Evolutionary conservation across 2,329 filamentous ascomycete genomes (phyloP).

Genomic region (Penicillium concentricum): DNA sequence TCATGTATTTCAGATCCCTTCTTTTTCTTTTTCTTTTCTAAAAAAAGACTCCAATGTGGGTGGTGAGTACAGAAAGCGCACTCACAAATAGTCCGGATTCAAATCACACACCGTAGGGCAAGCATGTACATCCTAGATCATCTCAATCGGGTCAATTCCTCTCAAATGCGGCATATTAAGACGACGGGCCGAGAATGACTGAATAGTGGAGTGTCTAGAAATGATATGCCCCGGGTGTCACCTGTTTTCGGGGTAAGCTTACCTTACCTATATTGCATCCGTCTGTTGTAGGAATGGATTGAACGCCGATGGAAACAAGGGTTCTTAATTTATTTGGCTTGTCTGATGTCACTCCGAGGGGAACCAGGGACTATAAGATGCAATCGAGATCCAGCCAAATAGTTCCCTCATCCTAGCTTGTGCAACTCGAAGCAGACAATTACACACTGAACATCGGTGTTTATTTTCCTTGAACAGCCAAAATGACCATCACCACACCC

Average conservation of each 20-base stretch:
- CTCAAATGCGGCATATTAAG: conserved; percentile 3
- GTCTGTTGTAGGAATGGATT: conserved; percentile 1
- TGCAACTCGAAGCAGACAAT: neutral
- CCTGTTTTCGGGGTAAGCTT: conserved; percentile 5
- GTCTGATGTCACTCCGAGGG: neutral
- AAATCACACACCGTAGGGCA: conserved; percentile 3
- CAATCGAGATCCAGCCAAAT: conserved; percentile 4
- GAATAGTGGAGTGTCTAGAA: neutral
- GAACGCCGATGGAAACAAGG: neutral
- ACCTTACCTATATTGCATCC: conserved; percentile 4
- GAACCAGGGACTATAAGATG: neutral
- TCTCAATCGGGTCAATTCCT: neutral
- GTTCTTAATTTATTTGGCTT: neutral
- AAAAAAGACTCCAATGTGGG: neutral
- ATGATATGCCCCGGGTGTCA: conserved; percentile 2
- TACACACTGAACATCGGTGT: neutral
- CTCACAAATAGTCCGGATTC: neutral
- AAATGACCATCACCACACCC: conserved; percentile 19
- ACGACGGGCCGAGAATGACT: neutral
- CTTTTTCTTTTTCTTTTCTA: neutral
- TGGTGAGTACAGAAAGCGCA: neutral
- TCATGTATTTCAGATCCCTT: conserved; percentile 3
- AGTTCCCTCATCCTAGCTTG: conserved; percentile 6
- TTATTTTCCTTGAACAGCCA: neutral
- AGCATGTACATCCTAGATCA: neutral